phyloP scores from a whole-genome alignment of 768 basidiomycete genomes.

The Pleurotus salmoneostramineus region DNA sequence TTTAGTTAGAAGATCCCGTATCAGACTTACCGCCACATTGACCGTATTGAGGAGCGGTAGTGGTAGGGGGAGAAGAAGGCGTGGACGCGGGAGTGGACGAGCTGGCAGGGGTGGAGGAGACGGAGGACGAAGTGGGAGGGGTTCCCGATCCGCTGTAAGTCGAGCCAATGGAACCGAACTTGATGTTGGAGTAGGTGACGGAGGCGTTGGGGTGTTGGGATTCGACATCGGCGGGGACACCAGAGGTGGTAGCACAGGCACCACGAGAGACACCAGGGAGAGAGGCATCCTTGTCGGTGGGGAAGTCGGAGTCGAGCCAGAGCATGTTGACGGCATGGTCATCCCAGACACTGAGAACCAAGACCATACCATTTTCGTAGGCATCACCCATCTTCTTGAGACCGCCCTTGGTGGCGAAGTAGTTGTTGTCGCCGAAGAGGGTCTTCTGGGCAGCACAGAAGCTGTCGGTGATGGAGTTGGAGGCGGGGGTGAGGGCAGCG shows the following conservation, averaged over 20 bases:
- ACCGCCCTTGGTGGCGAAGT: conserved; percentile 40
- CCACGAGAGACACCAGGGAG: conserved; percentile 45
- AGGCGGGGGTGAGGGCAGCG: conserved; percentile 29
- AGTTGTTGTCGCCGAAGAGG: conserved; percentile 42
- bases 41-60: conserved; percentile 29
- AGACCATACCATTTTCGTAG: conserved; percentile 39
- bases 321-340: conserved; percentile 53
- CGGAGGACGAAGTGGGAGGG: conserved; percentile 3
- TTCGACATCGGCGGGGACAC: conserved; percentile 42
- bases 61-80: conserved; percentile 12
- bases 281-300: conserved; percentile 25
- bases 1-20: not conserved
- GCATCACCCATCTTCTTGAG: conserved; percentile 29
- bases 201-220: conserved; percentile 29
- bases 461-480: conserved; percentile 44
- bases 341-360: conserved; percentile 51
- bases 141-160: conserved; percentile 25
- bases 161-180: conserved; percentile 44
- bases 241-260: conserved; percentile 43
- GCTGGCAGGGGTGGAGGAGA: conserved; percentile 10
- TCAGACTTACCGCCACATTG: conserved; percentile 23
- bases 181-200: conserved; percentile 54
- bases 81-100: conserved; percentile 16
- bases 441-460: conserved; percentile 48
- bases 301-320: conserved; percentile 55